phyloP scores from a whole-genome alignment of 495 filamentous ascomycete genomes.

The Beverwykella pulmonaria region DNA sequence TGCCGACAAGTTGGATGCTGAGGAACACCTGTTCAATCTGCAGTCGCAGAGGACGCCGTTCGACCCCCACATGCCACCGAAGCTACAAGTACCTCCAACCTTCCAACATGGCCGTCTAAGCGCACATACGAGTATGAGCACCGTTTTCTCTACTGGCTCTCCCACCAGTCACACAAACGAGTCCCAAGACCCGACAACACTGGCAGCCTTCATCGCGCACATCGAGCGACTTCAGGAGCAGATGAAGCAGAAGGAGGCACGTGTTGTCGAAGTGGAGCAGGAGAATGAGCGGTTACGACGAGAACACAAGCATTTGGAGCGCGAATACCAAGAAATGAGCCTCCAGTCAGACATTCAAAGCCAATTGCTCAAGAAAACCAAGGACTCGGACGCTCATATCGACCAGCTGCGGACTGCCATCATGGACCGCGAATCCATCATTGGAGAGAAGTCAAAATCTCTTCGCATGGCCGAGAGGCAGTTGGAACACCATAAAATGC shows the following conservation, averaged over 20 bases:
- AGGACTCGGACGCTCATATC: constrained; percentile 27
- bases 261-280: constrained; percentile 12
- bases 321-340: constrained; percentile 14
- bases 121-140: constrained; percentile 29
- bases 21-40: constrained; percentile 30
- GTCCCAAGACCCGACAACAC: constrained; percentile 17
- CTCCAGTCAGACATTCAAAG: constrained; percentile 27
- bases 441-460: constrained; percentile 28
- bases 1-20: constrained; percentile 30
- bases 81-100: background rate
- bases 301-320: constrained; percentile 1
- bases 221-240: constrained; percentile 37
- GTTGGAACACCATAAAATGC: constrained; percentile 32
- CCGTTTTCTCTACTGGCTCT: constrained; percentile 26
- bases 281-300: constrained; percentile 11
- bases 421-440: constrained; percentile 26
- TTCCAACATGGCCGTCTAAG: constrained; percentile 9
- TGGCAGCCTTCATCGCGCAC: constrained; percentile 32
- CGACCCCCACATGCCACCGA: constrained; percentile 8
- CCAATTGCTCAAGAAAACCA: constrained; percentile 23
- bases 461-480: constrained; percentile 31
- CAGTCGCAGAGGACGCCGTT: constrained; percentile 14
- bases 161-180: constrained; percentile 19
- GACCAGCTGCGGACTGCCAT: constrained; percentile 27
- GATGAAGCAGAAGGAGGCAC: constrained; percentile 30